Evolutionary conservation across 495 filamentous ascomycete species (phyloP).

Genomic region (Sporormia fimetaria): DNA sequence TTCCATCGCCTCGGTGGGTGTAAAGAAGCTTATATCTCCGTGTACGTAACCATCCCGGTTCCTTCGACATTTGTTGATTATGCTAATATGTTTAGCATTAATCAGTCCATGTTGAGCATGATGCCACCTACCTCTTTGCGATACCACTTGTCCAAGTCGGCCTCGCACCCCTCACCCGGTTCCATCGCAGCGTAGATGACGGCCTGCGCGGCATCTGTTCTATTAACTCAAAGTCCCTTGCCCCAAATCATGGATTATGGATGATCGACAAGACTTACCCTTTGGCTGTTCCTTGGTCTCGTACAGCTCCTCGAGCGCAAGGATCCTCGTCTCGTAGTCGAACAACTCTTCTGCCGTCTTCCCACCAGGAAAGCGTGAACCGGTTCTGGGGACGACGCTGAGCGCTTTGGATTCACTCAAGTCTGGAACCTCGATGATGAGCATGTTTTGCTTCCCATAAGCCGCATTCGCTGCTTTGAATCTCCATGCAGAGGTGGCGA

Average conservation of each 20-base stretch:
- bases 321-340: constrained; percentile 11
- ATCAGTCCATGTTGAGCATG: too few species aligned
- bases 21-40: constrained; percentile 11
- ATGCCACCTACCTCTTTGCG: too few species aligned
- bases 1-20: constrained; percentile 7
- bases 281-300: constrained; percentile 16
- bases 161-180: constrained; percentile 10
- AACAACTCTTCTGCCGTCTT: constrained; percentile 10
- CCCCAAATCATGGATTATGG: neutral
- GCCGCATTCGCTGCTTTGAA: constrained; percentile 19
- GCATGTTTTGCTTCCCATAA: constrained; percentile 20
- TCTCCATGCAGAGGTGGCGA: constrained; percentile 18
- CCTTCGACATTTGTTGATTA: constrained; percentile 22
- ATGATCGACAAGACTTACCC: constrained; percentile 6
- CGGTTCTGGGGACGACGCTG: too few species aligned
- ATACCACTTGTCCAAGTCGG: constrained; percentile 22
- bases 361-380: constrained; percentile 14
- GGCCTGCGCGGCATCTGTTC: constrained; percentile 8
- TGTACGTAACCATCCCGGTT: constrained; percentile 22
- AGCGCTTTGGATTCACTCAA: too few species aligned
- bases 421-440: constrained; percentile 26
- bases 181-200: constrained; percentile 17
- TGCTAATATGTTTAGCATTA: too few species aligned
- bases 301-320: constrained; percentile 18
- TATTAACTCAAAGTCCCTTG: neutral